Percentiles rank a stretch among this genome's conserved stretches.
phyloP scores from a whole-genome alignment of 768 basidiomycete genomes.

The Roridomyces roridus region DNA sequence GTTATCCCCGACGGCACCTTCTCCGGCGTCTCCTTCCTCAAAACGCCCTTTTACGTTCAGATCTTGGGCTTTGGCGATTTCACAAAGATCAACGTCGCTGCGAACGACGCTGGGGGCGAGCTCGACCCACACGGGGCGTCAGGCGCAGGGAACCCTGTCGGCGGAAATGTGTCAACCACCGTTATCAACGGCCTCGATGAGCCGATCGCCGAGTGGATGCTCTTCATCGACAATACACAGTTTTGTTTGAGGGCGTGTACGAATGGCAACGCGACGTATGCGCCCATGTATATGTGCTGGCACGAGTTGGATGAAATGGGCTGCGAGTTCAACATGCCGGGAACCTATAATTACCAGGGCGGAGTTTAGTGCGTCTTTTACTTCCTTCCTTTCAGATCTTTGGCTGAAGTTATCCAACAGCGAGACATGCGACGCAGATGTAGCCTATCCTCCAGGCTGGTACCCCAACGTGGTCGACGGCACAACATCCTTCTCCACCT shows the following conservation, averaged over 20 bases:
- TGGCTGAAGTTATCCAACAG: conserved; percentile 21
- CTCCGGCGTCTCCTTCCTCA: conserved; percentile 4
- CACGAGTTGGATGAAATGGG: conserved; percentile 40
- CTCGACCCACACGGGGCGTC: conserved; percentile 50
- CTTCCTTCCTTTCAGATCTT: background rate
- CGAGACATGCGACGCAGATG: conserved; percentile 49
- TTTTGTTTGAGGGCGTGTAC: conserved; percentile 50
- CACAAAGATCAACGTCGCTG: conserved; percentile 44
- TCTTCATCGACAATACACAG: conserved; percentile 42
- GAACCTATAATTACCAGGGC: conserved; percentile 47
- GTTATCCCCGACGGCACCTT: conserved; percentile 9
- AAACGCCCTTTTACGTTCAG: conserved; percentile 45
- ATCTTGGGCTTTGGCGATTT: conserved; percentile 49
- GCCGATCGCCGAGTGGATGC: conserved; percentile 49
- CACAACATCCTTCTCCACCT: conserved; percentile 47
- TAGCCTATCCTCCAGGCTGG: conserved; percentile 53
- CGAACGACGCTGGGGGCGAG: conserved; percentile 49
- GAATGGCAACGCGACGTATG: conserved; percentile 47
- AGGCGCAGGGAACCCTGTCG: conserved; percentile 47
- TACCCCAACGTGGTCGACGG: conserved; percentile 46
- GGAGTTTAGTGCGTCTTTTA: conserved; percentile 39
- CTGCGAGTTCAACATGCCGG: conserved; percentile 52
- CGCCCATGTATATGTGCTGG: conserved; percentile 17
- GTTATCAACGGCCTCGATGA: conserved; percentile 41
- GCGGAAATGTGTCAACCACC: conserved; percentile 52